Base-by-base conservation (phyloP, 208 protist genomes). In the Trypanosoma platydactyli region DNA sequence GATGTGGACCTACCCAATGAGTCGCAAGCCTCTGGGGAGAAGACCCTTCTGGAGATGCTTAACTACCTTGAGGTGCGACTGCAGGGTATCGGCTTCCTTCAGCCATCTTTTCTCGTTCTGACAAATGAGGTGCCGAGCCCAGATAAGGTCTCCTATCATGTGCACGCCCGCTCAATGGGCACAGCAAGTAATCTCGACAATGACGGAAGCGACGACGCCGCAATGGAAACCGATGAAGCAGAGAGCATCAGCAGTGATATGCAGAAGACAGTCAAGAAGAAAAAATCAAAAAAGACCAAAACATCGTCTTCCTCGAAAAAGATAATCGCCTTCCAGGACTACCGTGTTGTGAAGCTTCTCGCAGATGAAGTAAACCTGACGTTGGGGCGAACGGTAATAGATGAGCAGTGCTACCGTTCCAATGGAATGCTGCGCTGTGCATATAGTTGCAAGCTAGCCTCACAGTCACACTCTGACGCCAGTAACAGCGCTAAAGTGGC, bases 341-440 rank as follows among this genome's bases (percentile, higher is more conserved):
- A 85, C 72, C 77, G 84, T 46, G 72, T 80, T 16, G 84, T 94
- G 18, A 84, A 82, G 66, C 83, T 91, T 24, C 68, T 94, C 48
- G 82, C 81, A 9, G 82, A 94, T 22, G 82, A 94, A 70, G 77
- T 94, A 45, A 94, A 94, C 54, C 73, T 83, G 45, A 84, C 81
- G 0, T 51, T 94, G 15, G 84, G 84, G 22, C 69, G 72, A 6
- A 79, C 79, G 20, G 52, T 91, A 4, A 79, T 94, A 24, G 88
- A 94, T 71, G 71, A 72, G 55, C 77, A 73, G 40, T 91, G 84
- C 74, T 94, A 94, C 65, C 80, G 88, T 18, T 62, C 63, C 5
- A 76, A 84, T 59, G 88, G 84, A 53, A 89, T 90, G 88, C 74
- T 94, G 70, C 88, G 88, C 46, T 91, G 84, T 64, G 88, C 84